Base-by-base conservation (phyloP, 805 yeast species). In the Candida hungchunana region DNA sequence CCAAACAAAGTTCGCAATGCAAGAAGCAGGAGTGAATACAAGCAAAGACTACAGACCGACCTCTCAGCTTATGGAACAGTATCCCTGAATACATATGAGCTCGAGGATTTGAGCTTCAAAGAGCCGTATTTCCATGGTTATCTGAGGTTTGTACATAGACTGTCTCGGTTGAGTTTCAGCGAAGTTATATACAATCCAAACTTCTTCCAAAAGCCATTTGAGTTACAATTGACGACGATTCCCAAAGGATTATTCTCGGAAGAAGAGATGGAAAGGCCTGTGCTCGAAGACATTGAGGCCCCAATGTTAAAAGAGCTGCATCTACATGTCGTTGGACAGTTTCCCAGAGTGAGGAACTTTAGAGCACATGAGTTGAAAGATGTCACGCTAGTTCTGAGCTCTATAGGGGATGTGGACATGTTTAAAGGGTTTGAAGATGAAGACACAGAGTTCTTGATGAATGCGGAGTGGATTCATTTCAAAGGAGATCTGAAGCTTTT, bases 211-310 rank as follows among this genome's bases (percentile, higher is more conserved):
- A 34, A 29, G 18, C 31, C 20, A 18, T 30, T 26, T 12, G 28
- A 16, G 9, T 16, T 34, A 7, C 25, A 34, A 13, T 23, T 34
- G 19, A 28, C 37, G 5, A 28, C 37, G 3, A 12, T 34, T 5
- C 32, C 37, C 4, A 17, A 20, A 14, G 31, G 31, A 10, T 28
- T 34, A 5, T 16, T 34, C 18, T 7, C 19, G 13, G 26, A 25
- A 12, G 36, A 18, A 17, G 22, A 13, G 18, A 32, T 24, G 10
- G 32, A 28, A 12, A 34, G 37, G 24, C 37, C 37, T 4, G 16
- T 34, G 24, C 28, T 34, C 23, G 37, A 34, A n/a, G 32, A 28
- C 12, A 34, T 34, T 6, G 18, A 34, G 6, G 37, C 37, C 3
- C 37, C 37, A 7, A 27, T 18, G 4, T 14, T 34, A 19, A n/a